Evolutionary conservation across 2,329 filamentous ascomycete species (phyloP), one percentile per base, ranked within the genome.

Genomic region (Phaeosphaeria sp.): DNA sequence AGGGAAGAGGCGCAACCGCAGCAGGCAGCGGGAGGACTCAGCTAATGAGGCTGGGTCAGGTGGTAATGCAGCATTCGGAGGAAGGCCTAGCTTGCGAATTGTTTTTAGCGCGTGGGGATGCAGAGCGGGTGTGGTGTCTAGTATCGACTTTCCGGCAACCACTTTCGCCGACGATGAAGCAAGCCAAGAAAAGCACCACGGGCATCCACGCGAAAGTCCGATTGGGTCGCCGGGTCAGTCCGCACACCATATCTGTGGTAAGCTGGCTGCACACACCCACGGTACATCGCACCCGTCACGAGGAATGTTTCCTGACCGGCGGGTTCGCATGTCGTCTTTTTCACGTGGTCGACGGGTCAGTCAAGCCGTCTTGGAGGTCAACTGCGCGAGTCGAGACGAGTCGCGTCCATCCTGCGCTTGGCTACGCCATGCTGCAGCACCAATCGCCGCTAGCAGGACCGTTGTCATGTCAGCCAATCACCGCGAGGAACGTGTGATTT

Each of bases 61-160:
- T 55, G 55, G 49, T 49, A 52, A 49, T 36, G 56, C 53, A 51
- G 61, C 55, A 60, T 56, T 49, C 45, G 63, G 39, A 24, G 49
- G 43, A 36, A 13, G 6, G 15, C 3, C 22, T n/a, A 42, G 56
- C 53, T 48, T 54, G n/a, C 33, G 50, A 30, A 47, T 49, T 40
- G 46, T 44, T 56, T 53, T 51, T 36, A 45, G 44, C 49, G 55
- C 44, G 46, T 56, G 53, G 53, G 50, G 59, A 64, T 57, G 59
- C 56, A 59, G 49, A 42, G 52, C 40, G 42, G 42, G n/a, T 49
- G 45, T 51, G 33, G 42, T 24, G 46, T 46, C 42, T 48, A 13
- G n/a, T 57, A 48, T 36, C 49, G 36, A 33, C 39, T 33, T 33
- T 44, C 39, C 33, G 44, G 20, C 13, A 20, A 57, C 52, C 17